Conservation (phyloP, 306 rosid species). For the Castanea sativa region DNA sequence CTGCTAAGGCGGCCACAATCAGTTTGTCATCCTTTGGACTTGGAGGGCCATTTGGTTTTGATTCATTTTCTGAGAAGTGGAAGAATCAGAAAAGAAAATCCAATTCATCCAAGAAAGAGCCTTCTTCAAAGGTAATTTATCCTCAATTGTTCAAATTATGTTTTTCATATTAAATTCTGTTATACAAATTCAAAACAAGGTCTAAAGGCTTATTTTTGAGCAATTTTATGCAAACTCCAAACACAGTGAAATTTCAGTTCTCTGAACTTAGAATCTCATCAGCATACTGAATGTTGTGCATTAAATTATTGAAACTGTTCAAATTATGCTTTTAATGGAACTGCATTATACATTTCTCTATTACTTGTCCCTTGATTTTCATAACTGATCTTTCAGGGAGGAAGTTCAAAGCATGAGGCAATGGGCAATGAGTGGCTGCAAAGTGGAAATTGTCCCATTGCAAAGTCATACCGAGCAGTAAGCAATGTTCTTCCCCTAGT, state of each 20-base stretch:
- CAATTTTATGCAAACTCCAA: background rate
- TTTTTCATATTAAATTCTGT: background rate
- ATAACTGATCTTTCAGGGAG: slow-evolving; percentile 52
- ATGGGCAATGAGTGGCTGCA: slow-evolving; percentile 81
- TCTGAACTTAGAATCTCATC: background rate
- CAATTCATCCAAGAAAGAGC: slow-evolving; percentile 66
- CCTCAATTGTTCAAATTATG: background rate
- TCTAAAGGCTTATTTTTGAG: background rate
- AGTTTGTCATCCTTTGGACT: slow-evolving; percentile 93
- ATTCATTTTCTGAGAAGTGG: slow-evolving; percentile 73
- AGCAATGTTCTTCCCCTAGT: slow-evolving; percentile 83
- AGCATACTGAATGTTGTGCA: background rate
- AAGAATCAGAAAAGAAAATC: slow-evolving; percentile 72
- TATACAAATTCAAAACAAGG: background rate
- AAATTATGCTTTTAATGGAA: background rate
- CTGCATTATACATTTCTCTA: slow-evolving; percentile 11
- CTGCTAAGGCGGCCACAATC: slow-evolving; percentile 97
- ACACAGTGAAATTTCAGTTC: background rate
- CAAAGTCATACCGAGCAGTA: slow-evolving; percentile 91
- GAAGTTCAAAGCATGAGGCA: slow-evolving; percentile 78
- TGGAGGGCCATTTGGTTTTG: slow-evolving; percentile 88
- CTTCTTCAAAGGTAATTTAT: slow-evolving; percentile 68
- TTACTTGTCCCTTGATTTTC: slow-evolving; percentile 13
- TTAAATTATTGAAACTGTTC: background rate
- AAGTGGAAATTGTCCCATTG: slow-evolving; percentile 87